Conservation (phyloP, 164 flowering plant genomes). For the Magnolia officinalis region DNA sequence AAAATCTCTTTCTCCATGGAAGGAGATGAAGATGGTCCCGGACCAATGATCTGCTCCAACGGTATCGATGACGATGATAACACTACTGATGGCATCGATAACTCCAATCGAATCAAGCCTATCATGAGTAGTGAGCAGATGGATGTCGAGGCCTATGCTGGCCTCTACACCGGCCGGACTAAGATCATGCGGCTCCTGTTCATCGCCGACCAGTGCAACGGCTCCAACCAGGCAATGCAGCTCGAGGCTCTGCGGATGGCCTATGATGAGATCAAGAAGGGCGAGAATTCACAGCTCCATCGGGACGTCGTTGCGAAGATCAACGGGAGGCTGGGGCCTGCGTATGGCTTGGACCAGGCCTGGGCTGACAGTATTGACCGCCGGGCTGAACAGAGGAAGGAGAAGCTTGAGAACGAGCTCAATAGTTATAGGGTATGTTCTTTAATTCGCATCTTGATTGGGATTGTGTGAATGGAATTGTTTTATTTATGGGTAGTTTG, state of each 20-base stretch:
- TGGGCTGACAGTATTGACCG: conserved; percentile 76
- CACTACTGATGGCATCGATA: conserved; percentile 1
- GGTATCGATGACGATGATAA: conserved; percentile 43
- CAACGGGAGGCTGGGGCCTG: conserved; percentile 61
- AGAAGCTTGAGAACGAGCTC: conserved; percentile 86
- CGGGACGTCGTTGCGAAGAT: conserved; percentile 76
- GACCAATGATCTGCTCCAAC: conserved; percentile 42
- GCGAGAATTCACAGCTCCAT: conserved; percentile 69
- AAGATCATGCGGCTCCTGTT: conserved; percentile 72
- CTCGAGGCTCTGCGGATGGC: conserved; percentile 89
- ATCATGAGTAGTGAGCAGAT: conserved; percentile 72
- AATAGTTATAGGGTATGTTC: conserved; percentile 67
- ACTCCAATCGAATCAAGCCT: conserved; percentile 30
- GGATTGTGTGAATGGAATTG: too few relatives aligned
- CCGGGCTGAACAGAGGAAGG: conserved; percentile 71
- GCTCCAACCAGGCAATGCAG: conserved; percentile 44
- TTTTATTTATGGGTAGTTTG: background rate
- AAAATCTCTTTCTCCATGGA: conserved; percentile 36
- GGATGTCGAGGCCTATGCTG: conserved; percentile 81
- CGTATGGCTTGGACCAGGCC: conserved; percentile 46
- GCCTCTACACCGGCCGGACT: conserved; percentile 75
- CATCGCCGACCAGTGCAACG: conserved; percentile 65
- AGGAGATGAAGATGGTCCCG: conserved; percentile 43
- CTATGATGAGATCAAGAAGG: conserved; percentile 85
- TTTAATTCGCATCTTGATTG: background rate